Conservation (phyloP, 305 asterid species). For the Lippia alba region DNA sequence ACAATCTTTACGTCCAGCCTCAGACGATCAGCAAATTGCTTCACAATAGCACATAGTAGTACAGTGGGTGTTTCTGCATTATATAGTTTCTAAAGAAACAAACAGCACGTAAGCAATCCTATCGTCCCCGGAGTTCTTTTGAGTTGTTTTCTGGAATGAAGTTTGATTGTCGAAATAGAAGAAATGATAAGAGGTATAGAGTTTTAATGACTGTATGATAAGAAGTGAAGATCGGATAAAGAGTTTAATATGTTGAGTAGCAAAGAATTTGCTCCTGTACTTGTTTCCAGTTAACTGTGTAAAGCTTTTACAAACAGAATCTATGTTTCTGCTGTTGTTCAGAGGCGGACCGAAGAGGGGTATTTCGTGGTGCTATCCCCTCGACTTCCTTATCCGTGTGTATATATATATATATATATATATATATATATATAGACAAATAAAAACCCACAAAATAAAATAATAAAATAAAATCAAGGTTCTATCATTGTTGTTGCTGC, state of each 20-base stretch:
- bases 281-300: conserved; percentile 18
- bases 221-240: conserved; percentile 16
- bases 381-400: too few species aligned
- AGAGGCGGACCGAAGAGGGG: too few species aligned
- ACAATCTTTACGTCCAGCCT: conserved; percentile 39
- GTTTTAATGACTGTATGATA: conserved; percentile 17
- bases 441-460: too few species aligned
- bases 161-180: conserved; percentile 20
- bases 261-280: conserved; percentile 6
- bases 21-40: conserved; percentile 34
- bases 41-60: conserved; percentile 30
- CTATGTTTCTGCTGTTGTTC: not conserved
- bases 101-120: conserved; percentile 16
- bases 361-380: too few species aligned
- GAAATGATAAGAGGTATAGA: not conserved
- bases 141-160: not conserved
- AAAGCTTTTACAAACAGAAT: conserved; percentile 22
- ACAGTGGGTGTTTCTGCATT: conserved; percentile 9
- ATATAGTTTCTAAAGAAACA: conserved; percentile 27
- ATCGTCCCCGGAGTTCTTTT: not conserved
- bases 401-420: too few species aligned
- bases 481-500: too few species aligned
- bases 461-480: too few species aligned
- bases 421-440: too few species aligned
- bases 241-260: conserved; percentile 24